Conservation (phyloP, 495 filamentous ascomycete genomes). For the Ramalina intermedia region DNA sequence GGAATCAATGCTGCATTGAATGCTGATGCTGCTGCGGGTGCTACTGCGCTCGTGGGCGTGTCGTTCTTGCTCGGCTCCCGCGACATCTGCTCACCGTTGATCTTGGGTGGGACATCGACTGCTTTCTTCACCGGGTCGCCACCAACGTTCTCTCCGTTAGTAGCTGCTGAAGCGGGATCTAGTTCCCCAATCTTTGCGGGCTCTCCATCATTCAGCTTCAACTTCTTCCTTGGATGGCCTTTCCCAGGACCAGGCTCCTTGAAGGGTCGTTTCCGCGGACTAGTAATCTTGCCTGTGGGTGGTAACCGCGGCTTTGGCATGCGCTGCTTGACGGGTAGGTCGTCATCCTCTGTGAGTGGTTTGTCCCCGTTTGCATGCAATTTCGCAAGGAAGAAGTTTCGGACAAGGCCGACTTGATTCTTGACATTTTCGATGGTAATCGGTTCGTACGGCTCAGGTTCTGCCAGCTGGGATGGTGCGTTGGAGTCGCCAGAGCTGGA, state of each 20-base stretch:
- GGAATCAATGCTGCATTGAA: too few species aligned
- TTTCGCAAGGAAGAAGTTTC: conserved; percentile 79
- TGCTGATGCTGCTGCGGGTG: conserved; percentile 17
- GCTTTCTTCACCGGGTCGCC: conserved; percentile 1
- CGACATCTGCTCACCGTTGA: not conserved
- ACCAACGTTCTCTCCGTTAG: conserved; percentile 2
- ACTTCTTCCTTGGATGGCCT: conserved; percentile 61
- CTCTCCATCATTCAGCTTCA: conserved; percentile 21
- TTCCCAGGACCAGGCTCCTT: conserved; percentile 50
- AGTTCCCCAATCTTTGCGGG: conserved; percentile 12
- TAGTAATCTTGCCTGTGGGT: conserved; percentile 86
- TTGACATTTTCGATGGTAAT: conserved; percentile 66
- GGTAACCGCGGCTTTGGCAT: conserved; percentile 85
- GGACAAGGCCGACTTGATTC: conserved; percentile 69
- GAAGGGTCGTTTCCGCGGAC: conserved; percentile 74
- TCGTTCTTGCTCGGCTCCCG: conserved; percentile 4
- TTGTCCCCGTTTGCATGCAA: conserved; percentile 68
- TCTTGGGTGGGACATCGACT: not conserved
- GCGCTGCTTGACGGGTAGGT: conserved; percentile 80
- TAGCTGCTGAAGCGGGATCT: conserved; percentile 2
- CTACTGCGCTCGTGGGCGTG: conserved; percentile 33
- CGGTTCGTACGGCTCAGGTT: conserved; percentile 60
- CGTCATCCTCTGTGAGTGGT: conserved; percentile 84
- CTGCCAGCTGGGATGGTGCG: conserved; percentile 39
- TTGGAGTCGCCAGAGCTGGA: conserved; percentile 28